A percentile compares a stretch with the other conserved stretches of the same genome.
Conservation (phyloP, 1,139 yeast genomes). For the Yamadazyma sp. region DNA sequence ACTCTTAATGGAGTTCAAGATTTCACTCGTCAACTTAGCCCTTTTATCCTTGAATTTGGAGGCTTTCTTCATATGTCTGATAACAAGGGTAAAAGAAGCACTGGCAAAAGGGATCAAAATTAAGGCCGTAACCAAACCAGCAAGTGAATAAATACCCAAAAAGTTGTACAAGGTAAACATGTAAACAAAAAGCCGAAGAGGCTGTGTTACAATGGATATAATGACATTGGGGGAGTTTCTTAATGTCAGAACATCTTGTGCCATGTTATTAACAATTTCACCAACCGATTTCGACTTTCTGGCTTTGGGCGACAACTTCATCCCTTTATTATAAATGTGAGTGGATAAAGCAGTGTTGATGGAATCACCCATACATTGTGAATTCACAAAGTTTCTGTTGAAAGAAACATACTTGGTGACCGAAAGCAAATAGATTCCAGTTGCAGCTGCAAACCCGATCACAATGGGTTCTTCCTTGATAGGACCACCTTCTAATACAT, state of each 20-base stretch:
- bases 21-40: constrained; percentile 39
- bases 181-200: constrained; percentile 29
- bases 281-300: constrained; percentile 41
- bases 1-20: constrained; percentile 39
- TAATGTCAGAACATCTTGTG: constrained; percentile 35
- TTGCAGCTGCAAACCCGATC: constrained; percentile 31
- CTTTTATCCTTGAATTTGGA: constrained; percentile 38
- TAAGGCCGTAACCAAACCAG: constrained; percentile 34
- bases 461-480: constrained; percentile 26
- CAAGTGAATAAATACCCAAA: constrained; percentile 35
- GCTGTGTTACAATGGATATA: constrained; percentile 28
- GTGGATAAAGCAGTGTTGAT: constrained; percentile 27
- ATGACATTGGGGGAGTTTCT: constrained; percentile 24
- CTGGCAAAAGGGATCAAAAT: constrained; percentile 36
- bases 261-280: constrained; percentile 39
- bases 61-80: constrained; percentile 22
- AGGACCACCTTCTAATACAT: constrained; percentile 1
- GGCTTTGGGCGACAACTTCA: constrained; percentile 37
- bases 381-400: constrained; percentile 24
- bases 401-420: constrained; percentile 25
- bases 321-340: constrained; percentile 33
- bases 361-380: constrained; percentile 19
- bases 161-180: constrained; percentile 28
- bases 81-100: constrained; percentile 28
- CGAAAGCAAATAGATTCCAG: constrained; percentile 25